Conservation (phyloP, 805 yeast genomes). For the Candida silvicultrix region DNA sequence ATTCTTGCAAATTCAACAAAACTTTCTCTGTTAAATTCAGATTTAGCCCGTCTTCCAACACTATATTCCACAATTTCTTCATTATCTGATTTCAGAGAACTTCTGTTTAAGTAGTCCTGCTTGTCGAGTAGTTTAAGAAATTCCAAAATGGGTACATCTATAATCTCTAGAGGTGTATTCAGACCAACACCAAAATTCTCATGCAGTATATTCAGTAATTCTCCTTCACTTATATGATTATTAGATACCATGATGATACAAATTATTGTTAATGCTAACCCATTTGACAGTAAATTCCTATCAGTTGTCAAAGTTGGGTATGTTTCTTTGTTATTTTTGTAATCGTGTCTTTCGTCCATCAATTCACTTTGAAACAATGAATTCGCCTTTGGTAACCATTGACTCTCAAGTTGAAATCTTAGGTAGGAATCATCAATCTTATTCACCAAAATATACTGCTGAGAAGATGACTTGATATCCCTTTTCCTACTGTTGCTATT, state of each 20-base stretch:
- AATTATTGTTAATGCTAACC: conserved; percentile 15
- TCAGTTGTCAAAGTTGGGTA: conserved; percentile 13
- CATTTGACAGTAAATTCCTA: conserved; percentile 12
- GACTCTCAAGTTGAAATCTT: conserved; percentile 5
- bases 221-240: conserved; percentile 32
- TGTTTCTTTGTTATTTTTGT: conserved; percentile 13
- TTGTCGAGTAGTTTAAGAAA: conserved; percentile 19
- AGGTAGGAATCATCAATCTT: conserved; percentile 7
- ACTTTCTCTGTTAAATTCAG: conserved; percentile 21
- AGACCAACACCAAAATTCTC: conserved; percentile 25
- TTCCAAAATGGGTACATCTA: conserved; percentile 14
- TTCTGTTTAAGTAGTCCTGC: conserved; percentile 18
- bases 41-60: conserved; percentile 23
- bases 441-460: conserved; percentile 14
- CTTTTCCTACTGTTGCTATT: conserved; percentile 6
- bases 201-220: conserved; percentile 32
- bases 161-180: conserved; percentile 4
- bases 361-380: conserved; percentile 17
- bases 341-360: conserved; percentile 18
- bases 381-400: conserved; percentile 8
- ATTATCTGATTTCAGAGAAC: conserved; percentile 11
- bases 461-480: conserved; percentile 1
- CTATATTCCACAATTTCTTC: conserved; percentile 23
- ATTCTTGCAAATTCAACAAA: conserved; percentile 17
- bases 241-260: conserved; percentile 17